phyloP scores from a whole-genome alignment of 768 basidiomycete species.

The Lentinula guzmanii region DNA sequence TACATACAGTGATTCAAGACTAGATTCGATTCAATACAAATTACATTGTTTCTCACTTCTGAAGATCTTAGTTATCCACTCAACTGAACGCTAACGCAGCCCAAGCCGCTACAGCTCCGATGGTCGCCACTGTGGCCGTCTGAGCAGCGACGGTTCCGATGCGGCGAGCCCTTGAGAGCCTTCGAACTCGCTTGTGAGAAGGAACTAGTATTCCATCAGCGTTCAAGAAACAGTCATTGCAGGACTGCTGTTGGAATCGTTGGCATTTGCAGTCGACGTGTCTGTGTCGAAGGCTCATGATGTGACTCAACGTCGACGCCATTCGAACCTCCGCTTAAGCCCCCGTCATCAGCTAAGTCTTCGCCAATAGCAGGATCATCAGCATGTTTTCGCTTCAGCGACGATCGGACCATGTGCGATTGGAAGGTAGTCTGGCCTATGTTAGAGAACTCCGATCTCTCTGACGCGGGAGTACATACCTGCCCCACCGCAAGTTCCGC shows the following conservation, averaged over 20 bases:
- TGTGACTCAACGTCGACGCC: background rate
- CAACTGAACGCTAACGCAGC: slow-evolving; percentile 63
- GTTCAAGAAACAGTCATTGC: background rate
- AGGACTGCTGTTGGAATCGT: background rate
- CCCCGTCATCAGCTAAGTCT: background rate
- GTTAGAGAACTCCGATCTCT: background rate
- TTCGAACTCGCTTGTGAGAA: background rate
- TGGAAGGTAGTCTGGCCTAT: background rate
- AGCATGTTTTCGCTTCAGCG: slow-evolving; percentile 6
- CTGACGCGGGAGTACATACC: background rate
- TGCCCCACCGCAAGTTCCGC: background rate
- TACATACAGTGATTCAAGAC: background rate
- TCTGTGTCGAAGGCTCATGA: background rate
- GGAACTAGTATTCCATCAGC: background rate
- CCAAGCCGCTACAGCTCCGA: slow-evolving; percentile 73
- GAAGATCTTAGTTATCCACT: background rate
- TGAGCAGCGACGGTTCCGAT: slow-evolving; percentile 40
- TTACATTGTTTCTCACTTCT: background rate
- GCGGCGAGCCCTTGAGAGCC: slow-evolving; percentile 30
- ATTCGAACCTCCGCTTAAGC: background rate
- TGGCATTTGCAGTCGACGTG: background rate
- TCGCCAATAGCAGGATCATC: background rate
- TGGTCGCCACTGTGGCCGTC: slow-evolving; percentile 54
- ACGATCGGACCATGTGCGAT: background rate
- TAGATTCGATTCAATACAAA: background rate